Conservation (phyloP, 495 filamentous ascomycete genomes). For the Xylaria longipes region DNA sequence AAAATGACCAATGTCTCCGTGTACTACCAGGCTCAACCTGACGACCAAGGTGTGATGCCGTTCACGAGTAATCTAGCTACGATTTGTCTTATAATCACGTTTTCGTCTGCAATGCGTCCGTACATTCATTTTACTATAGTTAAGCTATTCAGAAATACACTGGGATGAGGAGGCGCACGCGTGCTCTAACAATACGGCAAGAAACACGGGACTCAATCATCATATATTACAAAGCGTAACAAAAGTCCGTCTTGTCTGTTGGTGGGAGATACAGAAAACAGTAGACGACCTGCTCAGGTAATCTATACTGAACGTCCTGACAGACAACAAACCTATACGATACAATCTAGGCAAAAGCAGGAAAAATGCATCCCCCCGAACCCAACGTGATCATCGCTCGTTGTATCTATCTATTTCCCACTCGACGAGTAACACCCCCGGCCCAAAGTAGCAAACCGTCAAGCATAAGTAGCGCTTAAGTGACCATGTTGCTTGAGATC, state of each 20-base stretch:
- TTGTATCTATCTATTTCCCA: constrained; percentile 2
- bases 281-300: background rate
- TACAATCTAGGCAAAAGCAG: constrained; percentile 5
- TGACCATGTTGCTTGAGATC: background rate
- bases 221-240: constrained; percentile 9
- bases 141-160: background rate
- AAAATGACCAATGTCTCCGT: background rate
- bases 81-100: background rate
- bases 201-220: background rate
- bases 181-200: background rate
- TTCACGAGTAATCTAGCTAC: background rate
- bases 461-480: background rate
- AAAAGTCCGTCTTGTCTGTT: background rate
- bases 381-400: constrained; percentile 9
- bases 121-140: background rate
- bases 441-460: background rate
- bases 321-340: constrained; percentile 6
- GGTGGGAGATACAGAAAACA: background rate
- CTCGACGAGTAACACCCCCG: background rate
- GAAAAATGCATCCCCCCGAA: background rate
- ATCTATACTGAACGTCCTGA: constrained; percentile 3
- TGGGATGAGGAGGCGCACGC: background rate
- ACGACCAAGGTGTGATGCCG: background rate
- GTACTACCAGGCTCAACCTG: background rate
- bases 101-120: background rate